phyloP scores from a whole-genome alignment of 2,329 filamentous ascomycete genomes.

The Cordyceps militaris region DNA sequence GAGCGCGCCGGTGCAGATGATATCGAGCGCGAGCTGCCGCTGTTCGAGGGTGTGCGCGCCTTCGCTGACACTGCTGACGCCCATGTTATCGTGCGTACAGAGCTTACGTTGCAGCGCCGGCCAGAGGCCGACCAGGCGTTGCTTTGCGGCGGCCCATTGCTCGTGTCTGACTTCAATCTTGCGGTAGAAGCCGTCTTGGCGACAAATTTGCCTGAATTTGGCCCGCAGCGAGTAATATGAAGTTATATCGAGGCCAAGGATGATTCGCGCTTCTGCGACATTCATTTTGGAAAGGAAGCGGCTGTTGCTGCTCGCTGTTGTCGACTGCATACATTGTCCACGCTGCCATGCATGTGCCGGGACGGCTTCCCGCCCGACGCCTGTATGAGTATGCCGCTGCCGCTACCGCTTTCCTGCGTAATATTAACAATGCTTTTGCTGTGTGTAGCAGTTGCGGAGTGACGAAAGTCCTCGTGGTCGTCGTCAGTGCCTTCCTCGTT shows the following conservation, averaged over 20 bases:
- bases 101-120: constrained; percentile 57
- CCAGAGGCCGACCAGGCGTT: constrained; percentile 57
- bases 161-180: constrained; percentile 70
- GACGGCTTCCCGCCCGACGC: constrained; percentile 10
- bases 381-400: neutral
- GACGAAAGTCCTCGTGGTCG: neutral
- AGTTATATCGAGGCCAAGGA: constrained; percentile 55
- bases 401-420: neutral
- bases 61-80: constrained; percentile 31
- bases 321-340: constrained; percentile 61
- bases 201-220: constrained; percentile 64
- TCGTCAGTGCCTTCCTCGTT: neutral
- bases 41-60: constrained; percentile 35
- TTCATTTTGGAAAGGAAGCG: constrained; percentile 79
- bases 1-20: constrained; percentile 74
- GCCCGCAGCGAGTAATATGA: constrained; percentile 59
- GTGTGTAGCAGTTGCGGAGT: neutral
- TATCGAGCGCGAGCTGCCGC: constrained; percentile 65
- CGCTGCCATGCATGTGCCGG: constrained; percentile 42
- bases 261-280: constrained; percentile 68
- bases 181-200: constrained; percentile 59
- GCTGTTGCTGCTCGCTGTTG: constrained; percentile 60
- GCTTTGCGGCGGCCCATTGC: constrained; percentile 65
- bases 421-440: neutral
- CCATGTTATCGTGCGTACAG: constrained; percentile 27